phyloP scores from a whole-genome alignment of 768 basidiomycete genomes.

The Leucogyrophana mollusca region DNA sequence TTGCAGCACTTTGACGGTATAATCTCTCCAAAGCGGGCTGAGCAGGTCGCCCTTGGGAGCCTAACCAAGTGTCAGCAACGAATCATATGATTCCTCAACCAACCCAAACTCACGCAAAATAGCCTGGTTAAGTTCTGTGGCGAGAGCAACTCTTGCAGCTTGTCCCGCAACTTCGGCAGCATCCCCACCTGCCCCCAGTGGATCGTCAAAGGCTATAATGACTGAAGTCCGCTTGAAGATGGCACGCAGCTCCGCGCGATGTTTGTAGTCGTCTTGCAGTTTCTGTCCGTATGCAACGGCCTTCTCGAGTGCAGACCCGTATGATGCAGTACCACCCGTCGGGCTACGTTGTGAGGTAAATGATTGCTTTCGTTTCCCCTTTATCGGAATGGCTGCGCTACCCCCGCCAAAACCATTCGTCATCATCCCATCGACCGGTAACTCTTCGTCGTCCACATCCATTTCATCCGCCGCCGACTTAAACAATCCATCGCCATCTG shows the following conservation, averaged over 20 bases:
- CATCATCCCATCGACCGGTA: conserved; percentile 7
- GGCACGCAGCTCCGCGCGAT: conserved; percentile 60
- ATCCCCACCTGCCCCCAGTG: conserved; percentile 61
- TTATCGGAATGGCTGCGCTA: conserved; percentile 27
- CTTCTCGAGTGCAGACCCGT: conserved; percentile 57
- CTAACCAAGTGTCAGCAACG: conserved; percentile 35
- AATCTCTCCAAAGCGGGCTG: conserved; percentile 72
- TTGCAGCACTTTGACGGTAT: conserved; percentile 72
- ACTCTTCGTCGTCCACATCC: conserved; percentile 50
- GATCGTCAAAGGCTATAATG: conserved; percentile 79
- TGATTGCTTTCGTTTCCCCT: conserved; percentile 28
- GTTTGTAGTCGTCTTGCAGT: conserved; percentile 66
- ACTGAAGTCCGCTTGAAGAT: conserved; percentile 75
- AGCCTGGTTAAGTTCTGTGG: conserved; percentile 77
- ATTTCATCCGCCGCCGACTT: conserved; percentile 39
- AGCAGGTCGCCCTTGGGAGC: conserved; percentile 73
- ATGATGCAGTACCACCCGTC: conserved; percentile 29
- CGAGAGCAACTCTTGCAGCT: conserved; percentile 61
- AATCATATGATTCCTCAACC: not conserved
- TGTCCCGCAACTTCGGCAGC: conserved; percentile 69
- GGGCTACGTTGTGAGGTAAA: conserved; percentile 25
- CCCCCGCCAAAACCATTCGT: conserved; percentile 11
- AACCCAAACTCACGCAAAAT: conserved; percentile 63
- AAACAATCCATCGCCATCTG: conserved; percentile 35
- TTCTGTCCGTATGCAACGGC: conserved; percentile 76